Conservation (phyloP, 169 alveolate species). For the Perkinsus marinus region DNA sequence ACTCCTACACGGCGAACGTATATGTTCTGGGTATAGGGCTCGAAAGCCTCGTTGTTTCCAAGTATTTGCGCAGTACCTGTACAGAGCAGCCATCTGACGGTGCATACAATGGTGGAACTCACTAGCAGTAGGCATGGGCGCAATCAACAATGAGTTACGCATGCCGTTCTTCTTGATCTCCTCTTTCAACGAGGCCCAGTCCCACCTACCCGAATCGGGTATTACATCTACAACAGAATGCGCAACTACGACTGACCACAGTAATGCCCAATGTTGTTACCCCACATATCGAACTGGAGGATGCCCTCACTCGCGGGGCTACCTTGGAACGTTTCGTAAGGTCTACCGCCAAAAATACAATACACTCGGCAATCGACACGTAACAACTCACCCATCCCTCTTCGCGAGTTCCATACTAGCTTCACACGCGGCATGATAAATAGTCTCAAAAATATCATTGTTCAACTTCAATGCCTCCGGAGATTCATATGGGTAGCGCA, state of each 20-base stretch:
- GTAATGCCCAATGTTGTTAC: constrained; percentile 56
- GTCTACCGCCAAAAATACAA: constrained; percentile 15
- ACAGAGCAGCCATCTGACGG: not conserved
- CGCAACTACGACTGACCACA: not conserved
- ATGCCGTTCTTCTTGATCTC: constrained; percentile 80
- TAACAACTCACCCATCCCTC: constrained; percentile 39
- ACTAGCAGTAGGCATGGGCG: constrained; percentile 99
- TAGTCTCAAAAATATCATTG: constrained; percentile 87
- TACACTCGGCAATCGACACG: too few relatives aligned
- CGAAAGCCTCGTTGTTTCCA: constrained; percentile 95
- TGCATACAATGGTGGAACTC: constrained; percentile 74
- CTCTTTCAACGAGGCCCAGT: constrained; percentile 85
- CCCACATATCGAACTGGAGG: constrained; percentile 94
- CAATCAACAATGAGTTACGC: constrained; percentile 87
- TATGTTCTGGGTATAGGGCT: constrained; percentile 93
- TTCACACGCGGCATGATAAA: constrained; percentile 89
- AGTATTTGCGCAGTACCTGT: not conserved
- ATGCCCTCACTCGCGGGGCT: constrained; percentile 89
- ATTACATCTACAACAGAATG: not conserved
- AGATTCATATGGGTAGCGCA: constrained; percentile 88
- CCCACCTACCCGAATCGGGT: constrained; percentile 49
- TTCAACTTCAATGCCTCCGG: constrained; percentile 79
- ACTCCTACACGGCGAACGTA: constrained; percentile 82
- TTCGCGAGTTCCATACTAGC: constrained; percentile 86
- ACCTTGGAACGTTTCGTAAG: constrained; percentile 85